Evolutionary conservation across 805 yeast genomes (phyloP), one percentile per base, ranked within the genome.

Genomic region (Hanseniaspora meyeri): DNA sequence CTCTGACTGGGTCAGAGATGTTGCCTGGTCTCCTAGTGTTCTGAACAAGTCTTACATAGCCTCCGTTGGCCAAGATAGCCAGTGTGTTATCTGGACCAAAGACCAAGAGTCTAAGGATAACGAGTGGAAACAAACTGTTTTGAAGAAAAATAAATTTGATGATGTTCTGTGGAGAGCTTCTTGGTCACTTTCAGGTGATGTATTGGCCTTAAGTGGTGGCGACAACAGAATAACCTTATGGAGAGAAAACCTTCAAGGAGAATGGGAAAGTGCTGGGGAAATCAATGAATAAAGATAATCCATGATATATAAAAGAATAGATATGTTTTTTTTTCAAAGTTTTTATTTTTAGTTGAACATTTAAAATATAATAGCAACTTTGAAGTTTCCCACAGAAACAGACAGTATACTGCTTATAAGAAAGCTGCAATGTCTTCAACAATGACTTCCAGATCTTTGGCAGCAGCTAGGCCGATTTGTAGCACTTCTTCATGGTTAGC

Each of bases 121-220:
- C 3, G 75, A 76, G 61, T 93, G 98, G 99, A 82, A 83, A 68
- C 85, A 85, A 68, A 83, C 82, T 65, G 72, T 79, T 42, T 76
- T 93, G 65, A 81, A 82, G 51, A 76, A 78, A 19, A 95, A 87
- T 42, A 83, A 81, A 67, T 93, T 93, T 77, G 93, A 96, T 16
- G 98, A 93, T 68, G 97, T 90, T 31, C 87, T 95, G 63, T 93
- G 98, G 98, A 83, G 97, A 69, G 95, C 95, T 50, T 83, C 95
- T 62, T 93, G 98, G 98, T 88, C 97, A 12, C 76, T 90, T 62
- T 85, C 95, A 49, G 99, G 99, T 55, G 93, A 93, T 68, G 83
- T 93, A 34, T 78, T 93, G 63, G 99, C 99, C 5, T 85, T 93
- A 45, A 82, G 93, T 50, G 96, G 97, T 49, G 97, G 97, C 56